Evolutionary conservation across 257 asterid species (phyloP), one percentile per base, ranked within the genome.

Genomic region (Handroanthus guayacan): DNA sequence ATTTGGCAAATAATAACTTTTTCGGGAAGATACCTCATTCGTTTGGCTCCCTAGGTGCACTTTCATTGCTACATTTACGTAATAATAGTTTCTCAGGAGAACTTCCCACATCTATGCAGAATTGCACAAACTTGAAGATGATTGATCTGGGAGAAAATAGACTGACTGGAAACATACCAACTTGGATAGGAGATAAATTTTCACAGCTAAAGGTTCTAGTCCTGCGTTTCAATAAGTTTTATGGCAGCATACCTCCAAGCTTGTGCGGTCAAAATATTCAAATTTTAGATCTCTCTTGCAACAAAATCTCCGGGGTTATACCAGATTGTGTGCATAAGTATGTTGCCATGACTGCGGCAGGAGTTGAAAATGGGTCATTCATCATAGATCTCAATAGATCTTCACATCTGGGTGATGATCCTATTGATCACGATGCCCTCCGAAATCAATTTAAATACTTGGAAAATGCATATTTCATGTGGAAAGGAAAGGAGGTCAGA

Each of bases 61-160:
- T 56, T 14, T 2, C 44, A 0, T 44, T 36, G 38, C 54, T 80
- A 51, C 9, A 44, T 60, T 54, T 80, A 43, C 20, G 37, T 6
- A 48, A 69, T 44, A 80, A 80, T 44, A 69, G 48, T 50, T 45
- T 68, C 67, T 80, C 55, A 7, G 80, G 78, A 43, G 69, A 37
- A 36, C 12, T 80, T 45, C 80, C 84, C 5, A n/a, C n/a, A 12
- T 80, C 80, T 4, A 5, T 79, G 72, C 45, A 18, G 13, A 74
- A 79, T 16, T 79, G 65, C 20, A 61, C 25, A 7, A 12, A 5
- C 6, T 69, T 80, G 61, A 12, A 12, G 0, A 9, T 75, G 16
- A 45, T 75, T 50, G 56, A 50, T 12, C 16, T 75, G 3, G 76
- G 69, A 13, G 51, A 16, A 16, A 79, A 79, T 41, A 60, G 5